Percentiles rank a stretch among this genome's conserved stretches.
Conservation (phyloP, 2,329 filamentous ascomycete genomes). For the Tetracladium maxilliforme region DNA sequence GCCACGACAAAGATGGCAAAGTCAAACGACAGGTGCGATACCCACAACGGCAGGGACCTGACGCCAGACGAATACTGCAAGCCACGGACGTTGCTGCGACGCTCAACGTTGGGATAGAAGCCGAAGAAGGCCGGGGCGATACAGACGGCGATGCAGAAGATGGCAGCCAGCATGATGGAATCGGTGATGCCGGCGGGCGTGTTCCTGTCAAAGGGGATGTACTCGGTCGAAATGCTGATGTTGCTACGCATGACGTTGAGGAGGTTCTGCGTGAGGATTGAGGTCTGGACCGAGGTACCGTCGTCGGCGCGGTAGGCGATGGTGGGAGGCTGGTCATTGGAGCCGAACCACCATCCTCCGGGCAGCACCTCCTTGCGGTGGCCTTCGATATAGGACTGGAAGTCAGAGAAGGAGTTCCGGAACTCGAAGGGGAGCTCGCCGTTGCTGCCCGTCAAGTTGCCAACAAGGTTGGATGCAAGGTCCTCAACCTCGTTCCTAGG, state of each 20-base stretch:
- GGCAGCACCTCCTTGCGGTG: slow-evolving; percentile 55
- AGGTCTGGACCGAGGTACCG: too few species aligned
- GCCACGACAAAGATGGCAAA: slow-evolving; percentile 57
- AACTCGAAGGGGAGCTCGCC: too few species aligned
- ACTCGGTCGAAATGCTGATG: slow-evolving; percentile 55
- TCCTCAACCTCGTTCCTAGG: too few species aligned
- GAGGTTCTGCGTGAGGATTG: slow-evolving; percentile 49
- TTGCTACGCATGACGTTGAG: slow-evolving; percentile 53
- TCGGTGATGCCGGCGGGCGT: slow-evolving; percentile 56
- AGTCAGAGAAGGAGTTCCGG: too few species aligned
- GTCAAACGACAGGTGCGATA: slow-evolving; percentile 71
- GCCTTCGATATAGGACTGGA: slow-evolving; percentile 47
- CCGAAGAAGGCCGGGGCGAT: slow-evolving; percentile 78
- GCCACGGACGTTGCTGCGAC: slow-evolving; percentile 63
- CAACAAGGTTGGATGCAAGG: too few species aligned
- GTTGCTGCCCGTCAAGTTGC: too few species aligned
- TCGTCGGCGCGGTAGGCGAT: slow-evolving; percentile 62
- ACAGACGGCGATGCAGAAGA: slow-evolving; percentile 65
- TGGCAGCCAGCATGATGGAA: slow-evolving; percentile 64
- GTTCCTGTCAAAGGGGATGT: slow-evolving; percentile 60
- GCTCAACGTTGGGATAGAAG: slow-evolving; percentile 77
- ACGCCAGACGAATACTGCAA: slow-evolving; percentile 90
- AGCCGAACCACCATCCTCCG: slow-evolving; percentile 67
- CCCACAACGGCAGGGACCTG: slow-evolving; percentile 66
- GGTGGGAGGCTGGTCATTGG: slow-evolving; percentile 41